Evolutionary conservation across 2,329 filamentous ascomycete species (phyloP).

Genomic region (Akanthomyces uredinophilus): DNA sequence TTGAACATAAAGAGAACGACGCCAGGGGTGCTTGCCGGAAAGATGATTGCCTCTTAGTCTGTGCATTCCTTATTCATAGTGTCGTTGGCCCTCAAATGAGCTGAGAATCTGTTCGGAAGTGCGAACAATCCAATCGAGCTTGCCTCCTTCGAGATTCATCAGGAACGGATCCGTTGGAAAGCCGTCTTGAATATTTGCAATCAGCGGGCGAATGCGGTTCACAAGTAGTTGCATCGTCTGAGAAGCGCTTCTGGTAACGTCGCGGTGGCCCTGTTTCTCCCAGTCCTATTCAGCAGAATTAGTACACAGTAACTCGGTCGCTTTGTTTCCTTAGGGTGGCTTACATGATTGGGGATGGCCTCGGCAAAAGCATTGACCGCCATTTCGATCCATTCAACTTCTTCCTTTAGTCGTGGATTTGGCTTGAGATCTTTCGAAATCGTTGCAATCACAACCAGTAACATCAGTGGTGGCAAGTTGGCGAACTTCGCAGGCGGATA

Average conservation of each 20-base stretch:
- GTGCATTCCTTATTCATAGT: slow-evolving; percentile 24
- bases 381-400: slow-evolving; percentile 56
- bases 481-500: slow-evolving; percentile 41
- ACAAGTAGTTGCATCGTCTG: slow-evolving; percentile 36
- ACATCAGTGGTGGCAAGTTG: slow-evolving; percentile 54
- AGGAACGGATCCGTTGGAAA: slow-evolving; percentile 37
- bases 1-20: background rate
- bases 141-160: slow-evolving; percentile 31
- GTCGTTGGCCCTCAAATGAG: slow-evolving; percentile 24
- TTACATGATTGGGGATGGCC: slow-evolving; percentile 45
- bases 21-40: background rate
- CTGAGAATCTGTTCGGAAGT: slow-evolving; percentile 33
- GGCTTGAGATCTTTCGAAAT: slow-evolving; percentile 54
- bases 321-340: slow-evolving; percentile 23
- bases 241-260: slow-evolving; percentile 34
- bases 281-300: slow-evolving; percentile 27
- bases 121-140: slow-evolving; percentile 36
- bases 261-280: slow-evolving; percentile 31
- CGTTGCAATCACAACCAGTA: slow-evolving; percentile 60
- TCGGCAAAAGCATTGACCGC: slow-evolving; percentile 50
- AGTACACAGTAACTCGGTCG: background rate
- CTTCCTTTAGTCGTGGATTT: slow-evolving; percentile 47
- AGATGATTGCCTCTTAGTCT: background rate
- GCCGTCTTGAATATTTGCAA: slow-evolving; percentile 30
- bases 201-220: slow-evolving; percentile 29